These are phyloP conservation scores for Fusarium sp. DNA, from an alignment of 2,329 filamentous ascomycete species.

Conservation along the genomic window DNA sequence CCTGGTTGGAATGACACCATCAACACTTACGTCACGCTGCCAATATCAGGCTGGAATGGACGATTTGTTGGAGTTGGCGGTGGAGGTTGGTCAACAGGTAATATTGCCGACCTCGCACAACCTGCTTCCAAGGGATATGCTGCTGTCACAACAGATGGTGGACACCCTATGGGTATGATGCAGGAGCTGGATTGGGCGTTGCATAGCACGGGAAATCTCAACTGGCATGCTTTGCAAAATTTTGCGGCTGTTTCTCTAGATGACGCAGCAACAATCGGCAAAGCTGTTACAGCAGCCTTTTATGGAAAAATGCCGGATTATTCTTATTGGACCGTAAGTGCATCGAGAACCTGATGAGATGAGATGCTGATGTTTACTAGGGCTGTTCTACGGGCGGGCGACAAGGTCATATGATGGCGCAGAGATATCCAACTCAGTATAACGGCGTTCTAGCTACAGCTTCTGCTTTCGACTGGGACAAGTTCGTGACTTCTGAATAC, in stretches of 20 bases:
- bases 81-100: slow-evolving; percentile 29
- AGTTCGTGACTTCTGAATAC: slow-evolving; percentile 23
- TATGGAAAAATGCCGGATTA: slow-evolving; percentile 55
- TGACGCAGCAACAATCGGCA: slow-evolving; percentile 56
- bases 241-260: slow-evolving; percentile 45
- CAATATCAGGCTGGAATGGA: slow-evolving; percentile 26
- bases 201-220: slow-evolving; percentile 33
- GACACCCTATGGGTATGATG: not conserved
- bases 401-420: slow-evolving; percentile 65
- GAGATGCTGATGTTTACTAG: not conserved
- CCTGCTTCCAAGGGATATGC: slow-evolving; percentile 18
- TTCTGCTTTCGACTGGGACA: slow-evolving; percentile 58
- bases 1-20: slow-evolving; percentile 32
- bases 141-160: slow-evolving; percentile 28
- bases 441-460: slow-evolving; percentile 65
- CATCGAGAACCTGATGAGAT: accelerated
- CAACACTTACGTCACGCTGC: slow-evolving; percentile 23
- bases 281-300: slow-evolving; percentile 56
- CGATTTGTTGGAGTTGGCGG: slow-evolving; percentile 33
- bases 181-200: slow-evolving; percentile 30
- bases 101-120: not conserved
- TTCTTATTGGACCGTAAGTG: slow-evolving; percentile 59
- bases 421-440: slow-evolving; percentile 65
- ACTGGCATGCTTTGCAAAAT: slow-evolving; percentile 45
- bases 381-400: slow-evolving; percentile 67